Conservation (phyloP, 2,329 filamentous ascomycete genomes). For the Hymenoscyphus albidus region DNA sequence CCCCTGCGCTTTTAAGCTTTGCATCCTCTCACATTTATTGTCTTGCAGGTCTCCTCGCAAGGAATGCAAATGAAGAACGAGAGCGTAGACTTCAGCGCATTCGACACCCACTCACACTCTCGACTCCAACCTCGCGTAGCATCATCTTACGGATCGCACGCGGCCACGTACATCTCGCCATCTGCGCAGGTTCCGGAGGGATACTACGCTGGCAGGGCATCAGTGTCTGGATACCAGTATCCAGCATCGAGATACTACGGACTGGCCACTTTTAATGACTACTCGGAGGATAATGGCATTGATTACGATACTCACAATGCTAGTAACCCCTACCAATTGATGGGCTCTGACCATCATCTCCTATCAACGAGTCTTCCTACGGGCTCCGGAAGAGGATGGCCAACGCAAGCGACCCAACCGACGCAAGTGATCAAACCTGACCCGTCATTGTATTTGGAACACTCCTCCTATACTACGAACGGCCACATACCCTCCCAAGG, state of each 20-base stretch:
- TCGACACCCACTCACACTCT: slow-evolving; percentile 22
- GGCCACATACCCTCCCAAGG: slow-evolving; percentile 21
- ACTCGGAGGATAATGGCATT: slow-evolving; percentile 24
- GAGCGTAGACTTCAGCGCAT: slow-evolving; percentile 22
- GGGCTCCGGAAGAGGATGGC: slow-evolving; percentile 18
- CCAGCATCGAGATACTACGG: slow-evolving; percentile 22
- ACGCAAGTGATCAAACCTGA: slow-evolving; percentile 13
- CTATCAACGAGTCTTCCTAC: slow-evolving; percentile 16
- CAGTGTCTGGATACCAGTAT: slow-evolving; percentile 21
- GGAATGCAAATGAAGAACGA: slow-evolving; percentile 30
- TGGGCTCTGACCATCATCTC: slow-evolving; percentile 19
- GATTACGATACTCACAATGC: slow-evolving; percentile 24
- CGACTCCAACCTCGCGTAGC: slow-evolving; percentile 26
- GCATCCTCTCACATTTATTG: slow-evolving; percentile 5
- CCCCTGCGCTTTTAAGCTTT: too few species aligned
- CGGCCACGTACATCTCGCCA: slow-evolving; percentile 14
- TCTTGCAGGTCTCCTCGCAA: slow-evolving; percentile 30
- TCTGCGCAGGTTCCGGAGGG: slow-evolving; percentile 15
- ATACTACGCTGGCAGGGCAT: slow-evolving; percentile 20
- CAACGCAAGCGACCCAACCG: slow-evolving; percentile 20
- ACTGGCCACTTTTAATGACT: slow-evolving; percentile 23
- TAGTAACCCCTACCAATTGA: slow-evolving; percentile 9
- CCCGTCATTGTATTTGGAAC: slow-evolving; percentile 20
- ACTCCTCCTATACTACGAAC: slow-evolving; percentile 19
- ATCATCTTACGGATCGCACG: slow-evolving; percentile 19